A percentile compares a stretch with the other conserved stretches of the same genome.
Evolutionary conservation across 495 filamentous ascomycete genomes (phyloP).

Genomic region (Durotheca rogersii): DNA sequence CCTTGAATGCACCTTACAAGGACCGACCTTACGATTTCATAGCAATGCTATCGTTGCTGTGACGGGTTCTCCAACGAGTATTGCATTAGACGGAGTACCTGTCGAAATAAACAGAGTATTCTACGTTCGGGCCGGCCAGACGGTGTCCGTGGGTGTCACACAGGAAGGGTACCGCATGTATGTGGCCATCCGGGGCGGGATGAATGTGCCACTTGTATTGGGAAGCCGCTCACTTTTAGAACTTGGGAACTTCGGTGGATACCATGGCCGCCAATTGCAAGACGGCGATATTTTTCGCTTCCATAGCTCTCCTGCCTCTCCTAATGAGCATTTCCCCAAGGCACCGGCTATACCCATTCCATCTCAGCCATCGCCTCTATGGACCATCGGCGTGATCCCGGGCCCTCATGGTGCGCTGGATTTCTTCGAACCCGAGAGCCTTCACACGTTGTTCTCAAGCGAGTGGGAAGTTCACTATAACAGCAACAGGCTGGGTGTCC

Average conservation of each 20-base stretch:
- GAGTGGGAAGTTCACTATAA: constrained; percentile 62
- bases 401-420: constrained; percentile 58
- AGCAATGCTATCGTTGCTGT: constrained; percentile 51
- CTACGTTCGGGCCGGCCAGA: constrained; percentile 52
- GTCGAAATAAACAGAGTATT: constrained; percentile 57
- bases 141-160: constrained; percentile 55
- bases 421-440: constrained; percentile 51
- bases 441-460: constrained; percentile 56
- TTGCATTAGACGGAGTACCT: constrained; percentile 47
- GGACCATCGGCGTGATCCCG: constrained; percentile 39
- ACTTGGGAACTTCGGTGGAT: constrained; percentile 57
- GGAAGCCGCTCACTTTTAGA: constrained; percentile 61
- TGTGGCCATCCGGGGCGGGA: constrained; percentile 59
- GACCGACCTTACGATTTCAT: constrained; percentile 58
- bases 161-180: constrained; percentile 57
- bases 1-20: constrained; percentile 60
- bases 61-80: constrained; percentile 54
- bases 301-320: neutral
- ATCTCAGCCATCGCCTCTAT: neutral
- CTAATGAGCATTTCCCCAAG: neutral
- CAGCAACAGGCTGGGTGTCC: constrained; percentile 57
- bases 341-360: neutral
- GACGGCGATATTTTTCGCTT: constrained; percentile 54
- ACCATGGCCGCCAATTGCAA: constrained; percentile 56
- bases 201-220: constrained; percentile 57